Base-by-base conservation (phyloP, 805 yeast species). In the Wickerhamomyces strasburgensis region DNA sequence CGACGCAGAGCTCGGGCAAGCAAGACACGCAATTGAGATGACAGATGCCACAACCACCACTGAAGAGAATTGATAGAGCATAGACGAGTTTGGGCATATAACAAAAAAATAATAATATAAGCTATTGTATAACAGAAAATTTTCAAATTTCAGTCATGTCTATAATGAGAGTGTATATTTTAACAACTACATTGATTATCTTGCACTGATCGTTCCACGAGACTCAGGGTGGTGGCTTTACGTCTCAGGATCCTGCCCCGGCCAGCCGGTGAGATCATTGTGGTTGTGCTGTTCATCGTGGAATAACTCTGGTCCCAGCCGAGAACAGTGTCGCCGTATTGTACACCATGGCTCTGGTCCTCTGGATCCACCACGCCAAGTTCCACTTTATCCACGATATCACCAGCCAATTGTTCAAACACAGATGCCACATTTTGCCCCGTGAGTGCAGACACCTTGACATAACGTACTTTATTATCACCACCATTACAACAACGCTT, bases 1-100 rank as follows among this genome's bases (percentile, higher is more conserved):
- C 18, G 93, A 83, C 48, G 68, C 75, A 7, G 80, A 74, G 48
- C 41, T 65, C 36, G 79, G 77, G 10, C 42, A 40, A 25, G 40
- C 44, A 4, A 35, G 47, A 18, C 32, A 42, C 10, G 48, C 39
- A 3, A 52, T 52, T 24, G 57, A 52, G 28, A 51, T 52, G 57
- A 42, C 34, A n/a, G 54, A 49, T 24, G 23, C 19, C 10, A 19
- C 29, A 26, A n/a, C 10, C 7, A 26, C 17, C 14, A 26, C 25
- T 21, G 10, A 21, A 8, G 25, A 21, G 7, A 8, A 11, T 8
- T 8, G 25, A 21, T 8, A 8, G 25, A 21, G 25, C 10, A 8
- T 21, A 21, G n/a, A n/a, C n/a, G n/a, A n/a, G n/a, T n/a, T n/a
- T n/a, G n/a, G n/a, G n/a, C n/a, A n/a, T n/a, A n/a, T n/a, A n/a